Percentiles rank a stretch among this genome's conserved stretches.
phyloP scores from a whole-genome alignment of 345 rosid genomes.

The Anastatica hierochuntica region DNA sequence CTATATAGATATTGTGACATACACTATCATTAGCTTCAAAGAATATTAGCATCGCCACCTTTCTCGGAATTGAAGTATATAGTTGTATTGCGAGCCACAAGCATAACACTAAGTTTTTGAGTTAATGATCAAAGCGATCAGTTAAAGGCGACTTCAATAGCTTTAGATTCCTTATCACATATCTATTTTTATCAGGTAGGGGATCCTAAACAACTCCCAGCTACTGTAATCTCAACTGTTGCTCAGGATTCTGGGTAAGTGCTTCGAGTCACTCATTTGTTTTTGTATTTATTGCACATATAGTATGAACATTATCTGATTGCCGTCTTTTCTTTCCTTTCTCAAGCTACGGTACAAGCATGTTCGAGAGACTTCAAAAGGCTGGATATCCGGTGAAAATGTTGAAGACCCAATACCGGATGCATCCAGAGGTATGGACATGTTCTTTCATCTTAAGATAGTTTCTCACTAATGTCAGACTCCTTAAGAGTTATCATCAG shows the following conservation, averaged over 20 bases:
- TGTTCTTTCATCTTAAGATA: not conserved
- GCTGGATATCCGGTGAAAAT: conserved; percentile 93
- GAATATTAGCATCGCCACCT: not conserved
- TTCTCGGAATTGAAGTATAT: not conserved
- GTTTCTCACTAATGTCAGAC: too few relatives aligned
- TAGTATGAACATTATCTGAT: not conserved
- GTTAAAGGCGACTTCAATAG: not conserved
- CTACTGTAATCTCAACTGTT: conserved; percentile 80
- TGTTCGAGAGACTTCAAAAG: conserved; percentile 91
- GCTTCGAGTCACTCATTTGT: not conserved
- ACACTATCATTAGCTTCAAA: not conserved
- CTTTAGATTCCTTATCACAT: conserved; percentile 5
- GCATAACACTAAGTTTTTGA: not conserved
- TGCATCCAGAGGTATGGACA: conserved; percentile 88
- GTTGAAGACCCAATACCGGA: conserved; percentile 89
- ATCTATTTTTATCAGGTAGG: conserved; percentile 52
- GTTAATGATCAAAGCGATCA: not conserved
- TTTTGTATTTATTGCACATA: not conserved
- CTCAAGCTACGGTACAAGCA: conserved; percentile 78
- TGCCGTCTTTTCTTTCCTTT: not conserved
- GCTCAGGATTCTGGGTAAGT: conserved; percentile 72
- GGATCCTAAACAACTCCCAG: conserved; percentile 94
- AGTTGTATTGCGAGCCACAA: not conserved
- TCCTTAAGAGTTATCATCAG: too few relatives aligned
- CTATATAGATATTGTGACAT: not conserved